Evolutionary conservation across 805 yeast species (phyloP), one percentile per base, ranked within the genome.

Genomic region (Candida patagonica): DNA sequence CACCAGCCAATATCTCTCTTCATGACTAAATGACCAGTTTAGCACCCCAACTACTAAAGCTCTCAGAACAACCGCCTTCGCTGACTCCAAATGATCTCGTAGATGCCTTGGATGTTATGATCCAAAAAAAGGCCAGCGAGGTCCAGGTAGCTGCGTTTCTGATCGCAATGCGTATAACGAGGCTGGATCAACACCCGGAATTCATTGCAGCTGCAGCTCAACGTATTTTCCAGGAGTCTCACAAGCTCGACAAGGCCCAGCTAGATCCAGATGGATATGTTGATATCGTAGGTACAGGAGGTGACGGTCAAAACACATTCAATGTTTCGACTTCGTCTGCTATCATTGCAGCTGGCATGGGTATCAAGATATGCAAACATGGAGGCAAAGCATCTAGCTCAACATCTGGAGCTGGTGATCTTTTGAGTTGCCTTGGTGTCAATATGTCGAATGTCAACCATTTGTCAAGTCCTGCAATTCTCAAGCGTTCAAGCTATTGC

Each of bases 231-330:
- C 74, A 75, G 50, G 73, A 71, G 29, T 59, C 65, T 16, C 41
- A 41, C 21, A 43, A 45, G 21, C 41, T 61, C 21, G 55, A 51
- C 34, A 29, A 7, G 5, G 19, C 44, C 10, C 31, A 26, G 8
- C 34, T 45, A 3, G 39, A 41, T 24, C 42, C 62, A 1, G 60
- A 58, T 1, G 81, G 81, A 0, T 80, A 72, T 49, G 68, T 80
- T 5, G 99, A 92, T 59, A 84, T 92, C 23, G 99, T 92, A 5
- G 99, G 99, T 1, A 92, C 99, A 0, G 99, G 99, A 21, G 99
- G 99, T 12, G 99, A 92, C 57, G 96, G 96, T 1, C 95, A 92
- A 56, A 81, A 92, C 57, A 92, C 99, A 0, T 92, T 92, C 65
- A 92, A 92, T 52, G 98, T 92, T 2, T 81, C 94, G 12, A 92